Evolutionary conservation across 352 stramenopile genomes (phyloP).

Genomic region (Blastocystis sp.): DNA sequence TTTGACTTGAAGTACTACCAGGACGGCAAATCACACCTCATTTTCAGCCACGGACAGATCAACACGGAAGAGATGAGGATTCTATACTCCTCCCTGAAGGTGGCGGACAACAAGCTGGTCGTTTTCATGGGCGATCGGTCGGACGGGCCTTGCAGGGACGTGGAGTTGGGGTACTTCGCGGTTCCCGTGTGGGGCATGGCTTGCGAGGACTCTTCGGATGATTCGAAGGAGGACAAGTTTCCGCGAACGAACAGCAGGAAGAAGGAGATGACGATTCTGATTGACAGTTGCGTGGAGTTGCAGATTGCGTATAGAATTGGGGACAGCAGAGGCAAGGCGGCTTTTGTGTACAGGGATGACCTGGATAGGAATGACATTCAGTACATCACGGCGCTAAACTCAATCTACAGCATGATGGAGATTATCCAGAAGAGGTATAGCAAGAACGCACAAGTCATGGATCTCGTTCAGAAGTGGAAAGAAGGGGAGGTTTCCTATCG

Average conservation of each 20-base stretch:
- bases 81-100: too few species aligned
- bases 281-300: neutral
- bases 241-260: too few species aligned
- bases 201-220: too few species aligned
- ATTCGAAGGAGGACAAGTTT: too few species aligned
- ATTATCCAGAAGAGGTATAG: neutral
- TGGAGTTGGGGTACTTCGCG: too few species aligned
- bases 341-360: neutral
- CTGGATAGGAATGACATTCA: neutral
- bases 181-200: too few species aligned
- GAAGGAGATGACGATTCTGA: neutral
- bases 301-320: neutral
- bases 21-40: too few species aligned
- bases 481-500: neutral
- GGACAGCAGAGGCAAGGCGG: neutral
- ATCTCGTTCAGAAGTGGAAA: neutral
- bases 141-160: too few species aligned
- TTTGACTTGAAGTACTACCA: neutral
- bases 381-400: neutral
- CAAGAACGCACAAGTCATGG: neutral
- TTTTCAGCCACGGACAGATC: too few species aligned
- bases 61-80: too few species aligned
- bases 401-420: neutral
- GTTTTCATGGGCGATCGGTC: too few species aligned
- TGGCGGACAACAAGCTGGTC: too few species aligned